These are phyloP conservation scores for Trichosporon faecale DNA, from an alignment of 1,284 basidiomycete genomes.

Conservation along the genomic window DNA sequence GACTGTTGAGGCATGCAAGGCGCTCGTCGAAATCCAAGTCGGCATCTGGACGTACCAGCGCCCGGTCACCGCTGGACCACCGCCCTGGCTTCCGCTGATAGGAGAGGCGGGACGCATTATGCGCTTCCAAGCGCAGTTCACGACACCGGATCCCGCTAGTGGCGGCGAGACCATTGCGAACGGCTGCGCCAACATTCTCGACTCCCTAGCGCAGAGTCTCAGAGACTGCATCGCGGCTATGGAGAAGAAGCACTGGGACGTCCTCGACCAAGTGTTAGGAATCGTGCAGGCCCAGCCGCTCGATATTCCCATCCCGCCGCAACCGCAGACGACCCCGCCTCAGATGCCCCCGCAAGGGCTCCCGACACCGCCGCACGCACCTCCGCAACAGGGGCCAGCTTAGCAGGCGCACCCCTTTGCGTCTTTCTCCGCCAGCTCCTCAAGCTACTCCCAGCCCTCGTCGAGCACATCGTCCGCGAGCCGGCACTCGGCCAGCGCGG, in stretches of 20 bases:
- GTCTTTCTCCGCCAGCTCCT: too few relatives aligned
- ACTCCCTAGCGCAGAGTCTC: slow-evolving; percentile 38
- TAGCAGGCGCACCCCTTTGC: background rate
- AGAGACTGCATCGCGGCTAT: slow-evolving; percentile 27
- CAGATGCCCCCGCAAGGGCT: background rate
- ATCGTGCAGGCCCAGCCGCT: slow-evolving; percentile 7
- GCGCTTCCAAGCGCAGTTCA: slow-evolving; percentile 11
- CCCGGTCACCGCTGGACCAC: slow-evolving; percentile 15
- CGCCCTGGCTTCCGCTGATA: slow-evolving; percentile 34
- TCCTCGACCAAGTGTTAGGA: background rate
- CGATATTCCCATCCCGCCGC: background rate
- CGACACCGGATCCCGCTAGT: slow-evolving; percentile 14
- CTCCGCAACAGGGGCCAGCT: background rate
- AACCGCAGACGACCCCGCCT: background rate
- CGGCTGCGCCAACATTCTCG: slow-evolving; percentile 44
- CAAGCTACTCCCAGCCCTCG: background rate
- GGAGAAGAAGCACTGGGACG: slow-evolving; percentile 6
- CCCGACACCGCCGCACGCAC: background rate
- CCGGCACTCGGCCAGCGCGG: background rate
- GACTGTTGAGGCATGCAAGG: slow-evolving; percentile 39
- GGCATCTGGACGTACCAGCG: slow-evolving; percentile 28
- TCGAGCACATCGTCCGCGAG: background rate
- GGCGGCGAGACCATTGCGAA: slow-evolving; percentile 34
- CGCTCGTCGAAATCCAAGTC: slow-evolving; percentile 43
- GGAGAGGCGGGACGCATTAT: slow-evolving; percentile 30